Conservation (phyloP, 208 protist genomes). For the Leishmania amazonensis region DNA sequence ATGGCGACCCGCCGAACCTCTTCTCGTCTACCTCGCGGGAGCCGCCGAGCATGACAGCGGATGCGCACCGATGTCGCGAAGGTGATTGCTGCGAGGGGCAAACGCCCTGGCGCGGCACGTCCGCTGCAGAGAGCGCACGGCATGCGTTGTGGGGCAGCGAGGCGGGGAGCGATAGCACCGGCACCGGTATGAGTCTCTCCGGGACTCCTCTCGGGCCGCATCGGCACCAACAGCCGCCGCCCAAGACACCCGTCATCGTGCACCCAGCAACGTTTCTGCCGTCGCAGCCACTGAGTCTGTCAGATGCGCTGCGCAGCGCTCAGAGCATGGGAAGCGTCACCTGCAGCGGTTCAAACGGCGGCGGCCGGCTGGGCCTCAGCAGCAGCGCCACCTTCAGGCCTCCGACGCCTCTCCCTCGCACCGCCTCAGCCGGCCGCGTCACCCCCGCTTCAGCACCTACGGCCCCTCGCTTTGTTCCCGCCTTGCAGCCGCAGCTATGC, state of each 20-base stretch:
- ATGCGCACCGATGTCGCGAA: neutral
- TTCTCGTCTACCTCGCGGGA: neutral
- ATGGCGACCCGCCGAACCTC: neutral
- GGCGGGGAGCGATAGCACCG: neutral
- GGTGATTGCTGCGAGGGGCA: neutral
- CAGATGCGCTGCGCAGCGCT: constrained; percentile 9
- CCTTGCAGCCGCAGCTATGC: neutral
- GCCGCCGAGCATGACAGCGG: neutral
- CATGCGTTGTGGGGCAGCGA: neutral
- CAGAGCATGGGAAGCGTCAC: neutral
- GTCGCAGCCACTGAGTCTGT: constrained; percentile 1
- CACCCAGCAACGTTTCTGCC: neutral
- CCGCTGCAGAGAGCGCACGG: neutral
- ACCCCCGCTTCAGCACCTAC: neutral
- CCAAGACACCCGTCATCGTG: neutral
- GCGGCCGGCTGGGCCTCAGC: neutral
- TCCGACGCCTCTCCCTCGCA: neutral
- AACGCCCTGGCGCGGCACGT: neutral
- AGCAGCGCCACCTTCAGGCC: neutral
- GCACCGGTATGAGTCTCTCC: neutral
- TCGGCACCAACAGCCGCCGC: neutral
- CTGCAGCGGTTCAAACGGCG: neutral
- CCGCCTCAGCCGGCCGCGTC: neutral
- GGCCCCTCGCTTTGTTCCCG: neutral
- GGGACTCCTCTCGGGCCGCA: neutral